Conservation (phyloP, 495 filamentous ascomycete species). For the Xanthoparmelia taractica region DNA sequence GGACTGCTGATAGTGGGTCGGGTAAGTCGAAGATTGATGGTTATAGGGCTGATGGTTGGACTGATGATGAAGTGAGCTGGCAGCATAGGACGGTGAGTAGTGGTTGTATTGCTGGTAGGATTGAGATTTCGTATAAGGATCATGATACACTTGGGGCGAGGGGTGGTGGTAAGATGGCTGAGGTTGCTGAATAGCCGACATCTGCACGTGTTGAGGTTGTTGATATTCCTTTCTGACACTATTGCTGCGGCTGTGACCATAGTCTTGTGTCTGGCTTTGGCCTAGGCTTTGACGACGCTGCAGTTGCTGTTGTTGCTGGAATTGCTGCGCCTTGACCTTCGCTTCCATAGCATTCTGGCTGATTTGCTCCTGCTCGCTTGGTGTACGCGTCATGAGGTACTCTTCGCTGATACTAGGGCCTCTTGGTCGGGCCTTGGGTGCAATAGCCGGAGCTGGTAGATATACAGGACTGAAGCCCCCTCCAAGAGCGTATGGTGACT, state of each 20-base stretch:
- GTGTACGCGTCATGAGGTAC: constrained; percentile 24
- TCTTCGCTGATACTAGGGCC: constrained; percentile 23
- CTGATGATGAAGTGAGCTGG: constrained; percentile 10
- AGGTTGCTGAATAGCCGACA: constrained; percentile 20
- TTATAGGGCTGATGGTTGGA: constrained; percentile 9
- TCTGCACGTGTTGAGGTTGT: constrained; percentile 19
- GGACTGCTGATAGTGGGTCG: constrained; percentile 3
- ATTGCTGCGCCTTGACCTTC: constrained; percentile 17
- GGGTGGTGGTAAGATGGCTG: constrained; percentile 9
- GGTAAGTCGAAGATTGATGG: constrained; percentile 14
- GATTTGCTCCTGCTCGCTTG: constrained; percentile 24
- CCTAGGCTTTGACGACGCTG: constrained; percentile 11
- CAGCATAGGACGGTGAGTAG: constrained; percentile 15
- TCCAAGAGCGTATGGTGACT: constrained; percentile 25
- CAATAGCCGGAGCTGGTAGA: constrained; percentile 11
- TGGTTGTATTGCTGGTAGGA: constrained; percentile 16
- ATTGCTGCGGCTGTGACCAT: constrained; percentile 9
- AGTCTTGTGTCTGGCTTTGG: constrained; percentile 4
- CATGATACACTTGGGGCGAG: constrained; percentile 17
- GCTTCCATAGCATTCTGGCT: constrained; percentile 18
- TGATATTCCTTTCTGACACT: constrained; percentile 9
- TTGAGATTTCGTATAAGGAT: constrained; percentile 5
- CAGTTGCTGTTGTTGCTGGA: constrained; percentile 16
- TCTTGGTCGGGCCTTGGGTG: constrained; percentile 8
- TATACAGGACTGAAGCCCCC: constrained; percentile 20